Base-by-base conservation (phyloP, 1,284 basidiomycete species). In the Cutaneotrichosporon sp. region DNA sequence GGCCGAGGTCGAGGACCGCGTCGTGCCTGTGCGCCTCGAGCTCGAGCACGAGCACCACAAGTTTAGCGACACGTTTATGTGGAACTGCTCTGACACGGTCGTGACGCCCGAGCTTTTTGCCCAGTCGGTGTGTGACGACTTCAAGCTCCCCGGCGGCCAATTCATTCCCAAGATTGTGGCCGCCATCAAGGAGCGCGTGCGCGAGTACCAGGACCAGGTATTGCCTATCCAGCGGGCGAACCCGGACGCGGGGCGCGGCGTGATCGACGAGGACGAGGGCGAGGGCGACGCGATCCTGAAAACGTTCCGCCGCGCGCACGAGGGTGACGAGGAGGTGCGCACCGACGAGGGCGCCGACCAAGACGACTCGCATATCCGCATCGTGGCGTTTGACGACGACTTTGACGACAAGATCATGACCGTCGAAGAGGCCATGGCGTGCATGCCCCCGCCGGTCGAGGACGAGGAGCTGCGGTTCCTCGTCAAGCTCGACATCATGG, bases 401-500 rank as follows among this genome's bases (percentile, higher is more conserved):
- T 35, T 51, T 1, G 68, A 52, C 21, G 69, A 69, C 37, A 64
- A 55, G 67, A 62, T 56, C 55, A 66, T 70, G 68, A 67, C 68
- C 18, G 68, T 74, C 1, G 73, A 75, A 36, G 74, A 76, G 56
- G 65, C 61, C 17, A 71, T 66, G 67, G 56, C 63, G 10, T 42
- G 46, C 18, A 49, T 73, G 4, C 46, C 52, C 0, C 59, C 60
- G 17, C 35, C 53, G 7, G 51, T 52, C 30, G 78, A 59, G 8
- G 63, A 67, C 22, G 86, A 92, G 65, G 93, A 97, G 69, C 83
- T 96, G 80, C 80, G 94, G 52, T 88, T 97, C 61, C 70, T 90
- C 53, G 84, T 97, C 78, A 93, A 90, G 83, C 81, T 99, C 58
- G 96, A 99, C 75, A 91, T 99, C 73, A 90, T 92, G 48, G 87